Evolutionary conservation across 2,329 filamentous ascomycete genomes (phyloP).

Genomic region (Calonectria hongkongensis): DNA sequence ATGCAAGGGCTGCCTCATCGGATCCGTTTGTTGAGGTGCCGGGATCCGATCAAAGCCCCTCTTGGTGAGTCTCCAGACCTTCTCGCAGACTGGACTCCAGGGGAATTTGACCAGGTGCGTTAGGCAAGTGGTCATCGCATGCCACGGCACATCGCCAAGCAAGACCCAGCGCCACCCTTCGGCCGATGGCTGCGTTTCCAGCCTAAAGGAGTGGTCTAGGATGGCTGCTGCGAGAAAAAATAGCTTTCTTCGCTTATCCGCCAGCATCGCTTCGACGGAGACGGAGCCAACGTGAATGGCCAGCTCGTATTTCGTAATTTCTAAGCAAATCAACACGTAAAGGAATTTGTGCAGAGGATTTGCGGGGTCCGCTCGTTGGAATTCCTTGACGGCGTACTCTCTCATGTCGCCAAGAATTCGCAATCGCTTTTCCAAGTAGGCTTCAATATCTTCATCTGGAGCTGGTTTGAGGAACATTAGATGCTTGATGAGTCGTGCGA

Average conservation of each 20-base stretch:
- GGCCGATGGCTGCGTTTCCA: not conserved
- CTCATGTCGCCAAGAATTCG: slow-evolving; percentile 1
- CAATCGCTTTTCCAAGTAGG: not conserved
- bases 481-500: slow-evolving; percentile 2
- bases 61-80: not conserved
- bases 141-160: slow-evolving; percentile 5
- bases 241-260: not conserved
- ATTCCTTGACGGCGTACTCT: not conserved
- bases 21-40: slow-evolving; percentile 5
- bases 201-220: not conserved
- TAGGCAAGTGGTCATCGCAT: not conserved
- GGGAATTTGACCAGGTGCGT: slow-evolving; percentile 4
- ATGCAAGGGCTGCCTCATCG: slow-evolving; percentile 1
- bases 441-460: not conserved
- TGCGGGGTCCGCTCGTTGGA: not conserved
- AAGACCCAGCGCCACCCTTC: slow-evolving; percentile 19
- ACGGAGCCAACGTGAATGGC: not conserved
- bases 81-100: slow-evolving; percentile 5
- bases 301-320: slow-evolving; percentile 1
- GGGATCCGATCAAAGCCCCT: slow-evolving; percentile 14
- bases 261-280: not conserved
- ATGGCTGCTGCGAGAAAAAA: not conserved
- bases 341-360: not conserved
- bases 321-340: not conserved
- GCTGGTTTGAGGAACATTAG: not conserved